Percentiles rank a stretch among this genome's conserved stretches.
phyloP scores from a whole-genome alignment of 176 grass and related monocot species.

The Cenchrus purpureus region DNA sequence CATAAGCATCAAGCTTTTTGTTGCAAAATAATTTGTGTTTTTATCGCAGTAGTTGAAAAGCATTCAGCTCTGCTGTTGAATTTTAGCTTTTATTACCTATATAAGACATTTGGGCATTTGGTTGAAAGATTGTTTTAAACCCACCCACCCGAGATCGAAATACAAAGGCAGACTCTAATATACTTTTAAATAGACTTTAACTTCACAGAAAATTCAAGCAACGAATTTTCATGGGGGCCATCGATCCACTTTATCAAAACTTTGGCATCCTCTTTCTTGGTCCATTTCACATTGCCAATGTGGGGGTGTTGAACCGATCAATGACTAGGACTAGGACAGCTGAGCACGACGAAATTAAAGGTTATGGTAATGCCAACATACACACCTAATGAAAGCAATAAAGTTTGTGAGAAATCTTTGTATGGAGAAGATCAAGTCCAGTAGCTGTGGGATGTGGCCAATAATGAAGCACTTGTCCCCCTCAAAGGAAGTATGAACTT shows the following conservation, averaged over 20 bases:
- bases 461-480: not conserved
- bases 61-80: too few species aligned
- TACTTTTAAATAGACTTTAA: too few species aligned
- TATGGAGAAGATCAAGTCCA: not conserved
- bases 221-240: too few species aligned
- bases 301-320: not conserved
- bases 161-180: too few species aligned
- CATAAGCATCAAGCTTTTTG: not conserved
- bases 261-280: not conserved
- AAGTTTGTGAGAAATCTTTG: not conserved
- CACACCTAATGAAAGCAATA: not conserved
- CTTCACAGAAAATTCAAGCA: too few species aligned
- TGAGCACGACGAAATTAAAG: not conserved
- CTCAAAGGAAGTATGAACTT: not conserved
- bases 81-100: too few species aligned
- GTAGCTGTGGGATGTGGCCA: not conserved
- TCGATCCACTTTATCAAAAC: too few species aligned
- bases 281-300: not conserved
- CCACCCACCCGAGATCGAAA: too few species aligned
- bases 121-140: too few species aligned
- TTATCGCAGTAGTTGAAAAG: not conserved
- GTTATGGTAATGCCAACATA: not conserved
- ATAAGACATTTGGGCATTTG: too few species aligned
- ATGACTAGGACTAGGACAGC: not conserved
- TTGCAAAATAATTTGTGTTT: not conserved